These are phyloP conservation scores for Xylaria sp. DNA, from an alignment of 2,329 filamentous ascomycete species.

Conservation along the genomic window DNA sequence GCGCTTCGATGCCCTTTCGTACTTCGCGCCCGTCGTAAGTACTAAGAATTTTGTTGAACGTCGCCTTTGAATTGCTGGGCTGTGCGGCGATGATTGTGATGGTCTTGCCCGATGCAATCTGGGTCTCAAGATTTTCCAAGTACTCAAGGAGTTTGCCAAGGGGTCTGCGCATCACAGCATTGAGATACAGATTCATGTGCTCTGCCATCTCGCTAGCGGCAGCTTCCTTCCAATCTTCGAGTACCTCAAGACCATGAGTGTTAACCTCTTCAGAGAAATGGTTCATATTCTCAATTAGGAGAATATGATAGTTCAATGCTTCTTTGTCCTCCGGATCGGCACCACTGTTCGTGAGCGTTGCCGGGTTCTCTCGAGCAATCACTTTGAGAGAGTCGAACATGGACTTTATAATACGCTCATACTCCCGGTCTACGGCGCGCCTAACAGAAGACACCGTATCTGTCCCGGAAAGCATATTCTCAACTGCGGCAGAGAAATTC, in stretches of 20 bases:
- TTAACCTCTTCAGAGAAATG: slow-evolving; percentile 95
- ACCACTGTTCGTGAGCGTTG: slow-evolving; percentile 57
- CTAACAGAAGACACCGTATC: slow-evolving; percentile 73
- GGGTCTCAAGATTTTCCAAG: slow-evolving; percentile 86
- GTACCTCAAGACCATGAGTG: slow-evolving; percentile 75
- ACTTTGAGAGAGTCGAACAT: slow-evolving; percentile 99
- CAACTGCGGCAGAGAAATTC: slow-evolving; percentile 81
- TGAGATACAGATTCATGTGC: slow-evolving; percentile 88
- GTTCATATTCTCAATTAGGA: slow-evolving; percentile 99
- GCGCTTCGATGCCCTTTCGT: slow-evolving; percentile 86
- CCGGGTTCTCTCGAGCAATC: slow-evolving; percentile 80
- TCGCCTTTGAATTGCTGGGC: slow-evolving; percentile 82
- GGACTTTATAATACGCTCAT: slow-evolving; percentile 86
- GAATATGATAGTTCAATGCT: slow-evolving; percentile 94
- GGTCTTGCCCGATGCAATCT: slow-evolving; percentile 69
- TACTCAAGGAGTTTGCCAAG: slow-evolving; percentile 93
- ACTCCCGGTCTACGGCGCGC: slow-evolving; percentile 84
- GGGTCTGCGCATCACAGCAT: slow-evolving; percentile 87
- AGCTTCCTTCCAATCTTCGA: slow-evolving; percentile 84
- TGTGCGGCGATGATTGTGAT: slow-evolving; percentile 76
- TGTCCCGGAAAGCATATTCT: slow-evolving; percentile 78
- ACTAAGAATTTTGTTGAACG: slow-evolving; percentile 87
- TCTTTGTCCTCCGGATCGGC: slow-evolving; percentile 88
- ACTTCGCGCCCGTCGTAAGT: slow-evolving; percentile 86
- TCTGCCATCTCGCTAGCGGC: slow-evolving; percentile 83